Base-by-base conservation (phyloP, 192 early-diverging fungal genomes). In the Borealophlyctis nickersoniae region DNA sequence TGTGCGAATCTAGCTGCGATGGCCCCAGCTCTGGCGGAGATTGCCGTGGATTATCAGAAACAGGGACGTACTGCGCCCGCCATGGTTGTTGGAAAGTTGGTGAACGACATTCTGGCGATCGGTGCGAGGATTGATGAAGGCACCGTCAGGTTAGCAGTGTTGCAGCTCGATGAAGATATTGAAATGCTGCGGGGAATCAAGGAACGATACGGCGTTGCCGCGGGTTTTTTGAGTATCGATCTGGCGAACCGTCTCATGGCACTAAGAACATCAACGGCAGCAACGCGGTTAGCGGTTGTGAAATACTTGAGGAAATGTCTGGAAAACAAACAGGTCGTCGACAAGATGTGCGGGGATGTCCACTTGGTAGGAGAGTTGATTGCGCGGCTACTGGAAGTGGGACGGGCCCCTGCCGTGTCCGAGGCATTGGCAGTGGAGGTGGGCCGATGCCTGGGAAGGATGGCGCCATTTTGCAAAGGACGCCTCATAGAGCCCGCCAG, bases 231-330 rank as follows among this genome's bases (percentile, higher is more conserved):
- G 24, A 49, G 50, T 50, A 27, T 36, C 2, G 31, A 4, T 3
- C 22, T 28, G n/a, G 49, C 29, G 2, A 3, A 39, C 24, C 4
- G 45, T 23, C 7, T 55, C 2, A 4, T 63, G 49, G 62, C 2
- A 1, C 4, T 36, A 3, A 26, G 52, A 3, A 27, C 35, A n/a
- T 24, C 32, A 2, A 24, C 29, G 1, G 3, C 52, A 2, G 24
- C 28, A 2, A 53, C 64, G 64, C 53, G 51, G 28, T 11, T 60
- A 3, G 66, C 57, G 4, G 28, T 33, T 19, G 57, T 60, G 1
- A 67, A 53, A 27, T 67, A 67, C 34, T 51, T 67, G 27, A 56
- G 66, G 4, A 30, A 13, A 2, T 39, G 48, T 52, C 52, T 63
- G 11, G 62, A 63, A 2, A 32, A 24, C 16, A 53, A 24, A n/a